Conservation (phyloP, 2,329 filamentous ascomycete genomes). For the Fusarium sp. region DNA sequence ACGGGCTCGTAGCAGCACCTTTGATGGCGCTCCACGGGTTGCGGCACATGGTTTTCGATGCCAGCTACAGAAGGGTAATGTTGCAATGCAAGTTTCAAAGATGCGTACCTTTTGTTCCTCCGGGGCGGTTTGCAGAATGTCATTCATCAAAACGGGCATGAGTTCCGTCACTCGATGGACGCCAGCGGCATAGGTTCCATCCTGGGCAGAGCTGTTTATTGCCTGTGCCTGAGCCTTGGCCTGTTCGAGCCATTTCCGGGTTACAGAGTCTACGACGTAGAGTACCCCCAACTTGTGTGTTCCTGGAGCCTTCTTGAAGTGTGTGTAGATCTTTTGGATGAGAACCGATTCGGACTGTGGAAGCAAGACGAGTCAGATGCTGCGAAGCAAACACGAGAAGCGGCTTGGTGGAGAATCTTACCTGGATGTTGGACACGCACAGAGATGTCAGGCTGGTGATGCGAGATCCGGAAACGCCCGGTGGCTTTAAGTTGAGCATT, state of each 20-base stretch:
- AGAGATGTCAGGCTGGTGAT: constrained; percentile 88
- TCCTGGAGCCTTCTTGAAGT: constrained; percentile 93
- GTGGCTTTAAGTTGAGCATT: constrained; percentile 91
- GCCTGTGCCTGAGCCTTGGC: constrained; percentile 88
- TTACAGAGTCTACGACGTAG: constrained; percentile 99
- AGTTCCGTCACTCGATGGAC: constrained; percentile 97
- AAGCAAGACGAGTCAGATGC: constrained; percentile 38
- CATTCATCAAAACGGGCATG: constrained; percentile 93
- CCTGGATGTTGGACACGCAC: constrained; percentile 91
- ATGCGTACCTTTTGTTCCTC: constrained; percentile 96
- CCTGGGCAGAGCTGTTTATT: constrained; percentile 82
- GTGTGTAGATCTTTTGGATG: constrained; percentile 95
- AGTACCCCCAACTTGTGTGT: constrained; percentile 99
- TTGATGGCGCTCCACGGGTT: constrained; percentile 27
- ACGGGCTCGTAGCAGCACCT: constrained; percentile 16
- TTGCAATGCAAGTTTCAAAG: constrained; percentile 36
- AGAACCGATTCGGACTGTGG: constrained; percentile 89
- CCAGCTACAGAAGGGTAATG: constrained; percentile 39
- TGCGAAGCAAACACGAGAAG: constrained; percentile 2
- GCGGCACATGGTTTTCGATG: constrained; percentile 24
- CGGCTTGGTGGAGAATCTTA: constrained; percentile 56
- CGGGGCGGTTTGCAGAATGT: constrained; percentile 89
- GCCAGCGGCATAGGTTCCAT: constrained; percentile 94
- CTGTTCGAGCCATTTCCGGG: constrained; percentile 97
- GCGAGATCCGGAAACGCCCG: constrained; percentile 93